Evolutionary conservation across 2,329 filamentous ascomycete species (phyloP).

Genomic region (Dothideomycetidae sp.): DNA sequence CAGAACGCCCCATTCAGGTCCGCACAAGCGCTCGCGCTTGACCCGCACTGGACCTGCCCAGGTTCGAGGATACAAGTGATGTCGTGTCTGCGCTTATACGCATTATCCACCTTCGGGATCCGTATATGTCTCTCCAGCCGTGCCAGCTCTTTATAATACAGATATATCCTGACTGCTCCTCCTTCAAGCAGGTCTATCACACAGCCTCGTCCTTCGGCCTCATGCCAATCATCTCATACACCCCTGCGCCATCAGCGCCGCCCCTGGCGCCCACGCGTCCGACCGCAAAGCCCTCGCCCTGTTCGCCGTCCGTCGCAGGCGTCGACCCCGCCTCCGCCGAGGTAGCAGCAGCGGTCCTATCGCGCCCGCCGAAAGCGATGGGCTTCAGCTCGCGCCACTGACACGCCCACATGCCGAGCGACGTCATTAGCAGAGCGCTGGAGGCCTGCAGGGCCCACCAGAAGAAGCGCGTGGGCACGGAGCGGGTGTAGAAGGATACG

Average conservation of each 20-base stretch:
- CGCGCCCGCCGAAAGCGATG: conserved; percentile 64
- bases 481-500: conserved; percentile 63
- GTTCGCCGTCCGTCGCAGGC: conserved; percentile 15
- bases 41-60: too few relatives aligned
- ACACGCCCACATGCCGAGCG: conserved; percentile 76
- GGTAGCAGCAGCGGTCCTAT: conserved; percentile 15
- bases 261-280: conserved; percentile 25
- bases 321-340: conserved; percentile 9
- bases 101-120: too few relatives aligned
- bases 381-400: conserved; percentile 79
- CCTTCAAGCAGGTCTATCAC: too few relatives aligned
- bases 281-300: conserved; percentile 26
- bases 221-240: conserved; percentile 36
- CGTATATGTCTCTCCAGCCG: too few relatives aligned
- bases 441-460: conserved; percentile 68
- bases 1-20: too few relatives aligned
- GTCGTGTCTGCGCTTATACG: too few relatives aligned
- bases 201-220: conserved; percentile 17
- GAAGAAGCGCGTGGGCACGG: conserved; percentile 60
- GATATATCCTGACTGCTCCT: too few relatives aligned
- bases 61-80: too few relatives aligned
- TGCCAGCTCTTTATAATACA: too few relatives aligned
- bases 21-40: too few relatives aligned
- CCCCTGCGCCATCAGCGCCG: conserved; percentile 31
- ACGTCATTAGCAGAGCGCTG: conserved; percentile 49